Base-by-base conservation (phyloP, 2,329 filamentous ascomycete genomes). In the Beauveria sp. region DNA sequence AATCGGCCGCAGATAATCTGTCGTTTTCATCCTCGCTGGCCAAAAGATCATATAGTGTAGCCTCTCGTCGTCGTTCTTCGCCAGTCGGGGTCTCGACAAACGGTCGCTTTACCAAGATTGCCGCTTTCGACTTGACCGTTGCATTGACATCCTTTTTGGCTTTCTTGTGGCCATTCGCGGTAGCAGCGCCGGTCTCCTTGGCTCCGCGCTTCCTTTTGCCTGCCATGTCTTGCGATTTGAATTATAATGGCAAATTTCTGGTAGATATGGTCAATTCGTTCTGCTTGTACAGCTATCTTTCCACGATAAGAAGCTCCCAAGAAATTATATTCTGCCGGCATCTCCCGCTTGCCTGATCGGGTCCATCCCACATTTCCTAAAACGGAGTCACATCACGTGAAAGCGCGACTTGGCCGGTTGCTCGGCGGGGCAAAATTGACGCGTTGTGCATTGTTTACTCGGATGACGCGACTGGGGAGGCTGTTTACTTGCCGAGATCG, bases 1-100 rank as follows among this genome's bases (percentile, higher is more conserved):
- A 82, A 64, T 82, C 80, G 34, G 84, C 86, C 7, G 86, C 85
- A 24, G 77, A 75, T 28, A 87, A 78, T 51, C 86, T 79, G 49
- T 86, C 80, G 16, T 74, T 72, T 20, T 75, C 73, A 66, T 86
- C 83, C 65, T 86, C 83, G 66, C 83, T 87, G 38, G 83, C 82
- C 1, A 89, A 79, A 1, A 82, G 74, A 26, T 87, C 81, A 70
- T 88, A 89, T 3, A 88, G 75, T 2, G 75, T 74, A 2, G 82
- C 82, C 68, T 88, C 85, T 65, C 83, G 76, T 67, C 79, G 81
- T 63, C 83, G 79, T 62, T 86, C 82, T 43, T 83, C 80, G 51
- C 77, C 76, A 57, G 74, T 75, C 10, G 79, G 77, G 6, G 80
- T 74, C 64, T 84, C 81, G 66, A 80, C 71, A 66, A 88, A 88